phyloP scores from a whole-genome alignment of 2,329 filamentous ascomycete genomes.

The Parascedosporium putredinis region DNA sequence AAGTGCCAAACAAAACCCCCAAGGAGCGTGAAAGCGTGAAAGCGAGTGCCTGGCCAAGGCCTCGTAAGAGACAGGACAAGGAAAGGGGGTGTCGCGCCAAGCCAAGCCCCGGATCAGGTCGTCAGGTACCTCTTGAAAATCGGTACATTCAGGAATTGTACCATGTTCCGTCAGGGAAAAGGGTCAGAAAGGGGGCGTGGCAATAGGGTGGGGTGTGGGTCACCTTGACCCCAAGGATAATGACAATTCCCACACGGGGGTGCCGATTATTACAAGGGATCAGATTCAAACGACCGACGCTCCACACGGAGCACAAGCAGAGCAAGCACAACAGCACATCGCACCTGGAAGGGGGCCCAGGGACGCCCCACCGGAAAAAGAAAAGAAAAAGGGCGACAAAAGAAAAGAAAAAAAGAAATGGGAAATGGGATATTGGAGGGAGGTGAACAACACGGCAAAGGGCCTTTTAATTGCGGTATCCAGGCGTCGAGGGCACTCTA shows the following conservation, averaged over 20 bases:
- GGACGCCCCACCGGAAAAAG: too few relatives aligned
- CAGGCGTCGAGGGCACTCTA: too few relatives aligned
- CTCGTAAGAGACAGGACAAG: conserved; percentile 7
- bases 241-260: not conserved
- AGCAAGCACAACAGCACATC: not conserved
- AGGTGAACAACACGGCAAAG: too few relatives aligned
- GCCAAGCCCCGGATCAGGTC: conserved; percentile 4
- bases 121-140: not conserved
- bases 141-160: conserved; percentile 4
- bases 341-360: too few relatives aligned
- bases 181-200: conserved; percentile 4
- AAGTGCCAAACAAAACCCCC: not conserved
- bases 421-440: too few relatives aligned
- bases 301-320: not conserved
- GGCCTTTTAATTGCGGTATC: too few relatives aligned
- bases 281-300: too few relatives aligned
- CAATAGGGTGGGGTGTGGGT: not conserved
- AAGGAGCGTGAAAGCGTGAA: not conserved
- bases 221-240: not conserved
- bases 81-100: conserved; percentile 2
- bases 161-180: not conserved
- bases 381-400: too few relatives aligned
- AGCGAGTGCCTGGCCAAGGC: conserved; percentile 6
- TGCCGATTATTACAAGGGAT: not conserved
- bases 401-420: too few relatives aligned